Conservation (phyloP, 2,329 filamentous ascomycete genomes). For the Davidsoniella eucalypti region DNA sequence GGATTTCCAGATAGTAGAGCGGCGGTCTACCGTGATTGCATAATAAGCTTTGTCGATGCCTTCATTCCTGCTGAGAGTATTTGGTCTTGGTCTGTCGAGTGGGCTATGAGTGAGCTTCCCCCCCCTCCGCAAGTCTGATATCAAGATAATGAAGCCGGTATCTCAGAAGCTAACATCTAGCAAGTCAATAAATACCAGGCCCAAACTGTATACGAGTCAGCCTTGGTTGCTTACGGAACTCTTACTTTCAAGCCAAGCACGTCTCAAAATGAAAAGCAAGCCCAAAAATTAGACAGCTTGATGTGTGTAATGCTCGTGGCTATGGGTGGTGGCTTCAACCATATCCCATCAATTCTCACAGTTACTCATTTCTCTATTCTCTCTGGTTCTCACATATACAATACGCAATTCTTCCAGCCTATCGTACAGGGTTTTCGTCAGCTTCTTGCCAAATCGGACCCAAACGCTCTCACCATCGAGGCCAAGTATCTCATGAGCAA, state of each 20-base stretch:
- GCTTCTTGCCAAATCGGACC: slow-evolving; percentile 16
- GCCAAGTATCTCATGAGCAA: slow-evolving; percentile 13
- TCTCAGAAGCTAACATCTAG: too few relatives aligned
- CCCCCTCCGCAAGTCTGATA: too few relatives aligned
- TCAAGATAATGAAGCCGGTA: too few relatives aligned
- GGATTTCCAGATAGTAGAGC: slow-evolving; percentile 3
- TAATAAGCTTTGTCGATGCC: slow-evolving; percentile 1
- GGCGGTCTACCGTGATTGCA: slow-evolving; percentile 6
- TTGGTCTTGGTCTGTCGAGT: too few relatives aligned
- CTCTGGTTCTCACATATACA: slow-evolving; percentile 18
- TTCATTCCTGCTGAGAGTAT: not conserved
- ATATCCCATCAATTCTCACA: slow-evolving; percentile 2
- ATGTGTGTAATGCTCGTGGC: too few relatives aligned
- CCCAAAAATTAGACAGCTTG: too few relatives aligned
- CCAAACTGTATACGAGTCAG: too few relatives aligned
- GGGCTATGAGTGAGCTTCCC: too few relatives aligned
- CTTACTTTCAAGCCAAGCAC: too few relatives aligned
- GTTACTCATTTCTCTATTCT: slow-evolving; percentile 12
- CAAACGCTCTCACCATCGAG: slow-evolving; percentile 22
- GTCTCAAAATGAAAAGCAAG: too few relatives aligned
- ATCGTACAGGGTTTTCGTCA: not conserved
- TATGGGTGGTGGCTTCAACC: not conserved
- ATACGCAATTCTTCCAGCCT: slow-evolving; percentile 1
- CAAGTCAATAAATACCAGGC: too few relatives aligned
- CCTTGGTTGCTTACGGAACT: too few relatives aligned